A percentile compares a stretch with the other conserved stretches of the same genome.
phyloP scores from a whole-genome alignment of 139 green algal species.

The Diplosphaera chodatii region DNA sequence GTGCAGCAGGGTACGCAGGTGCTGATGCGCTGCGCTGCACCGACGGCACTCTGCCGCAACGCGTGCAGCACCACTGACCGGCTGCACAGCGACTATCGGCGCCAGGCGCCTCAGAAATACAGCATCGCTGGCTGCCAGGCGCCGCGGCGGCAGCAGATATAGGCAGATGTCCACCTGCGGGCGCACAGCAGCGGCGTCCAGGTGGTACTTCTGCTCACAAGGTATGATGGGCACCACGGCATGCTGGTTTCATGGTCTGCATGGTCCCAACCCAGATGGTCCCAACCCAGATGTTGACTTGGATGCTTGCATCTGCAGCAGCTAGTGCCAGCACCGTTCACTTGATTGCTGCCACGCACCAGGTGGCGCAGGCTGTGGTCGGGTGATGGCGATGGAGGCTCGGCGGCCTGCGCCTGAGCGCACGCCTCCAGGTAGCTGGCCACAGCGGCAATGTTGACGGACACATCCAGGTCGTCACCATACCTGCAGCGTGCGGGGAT shows the following conservation, averaged over 20 bases:
- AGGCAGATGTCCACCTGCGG: neutral
- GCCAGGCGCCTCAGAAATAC: neutral
- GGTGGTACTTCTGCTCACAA: too few relatives aligned
- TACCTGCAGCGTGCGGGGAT: neutral
- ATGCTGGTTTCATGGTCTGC: too few relatives aligned
- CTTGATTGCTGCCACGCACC: neutral
- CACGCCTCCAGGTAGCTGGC: neutral
- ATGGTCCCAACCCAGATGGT: too few relatives aligned
- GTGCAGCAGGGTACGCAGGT: too few relatives aligned
- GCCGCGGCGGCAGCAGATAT: neutral
- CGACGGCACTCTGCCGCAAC: too few relatives aligned
- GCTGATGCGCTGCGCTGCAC: too few relatives aligned
- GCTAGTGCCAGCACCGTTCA: too few relatives aligned
- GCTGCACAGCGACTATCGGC: neutral
- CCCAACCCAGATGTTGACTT: too few relatives aligned
- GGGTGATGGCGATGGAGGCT: neutral
- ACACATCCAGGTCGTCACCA: neutral
- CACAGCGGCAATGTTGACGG: neutral
- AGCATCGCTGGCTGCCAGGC: neutral
- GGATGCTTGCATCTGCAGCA: too few relatives aligned
- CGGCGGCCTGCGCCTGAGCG: neutral
- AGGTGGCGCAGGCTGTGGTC: neutral
- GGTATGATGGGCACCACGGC: too few relatives aligned
- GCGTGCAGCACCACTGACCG: too few relatives aligned
- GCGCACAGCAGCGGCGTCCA: too few relatives aligned